Conservation (phyloP, 1,284 basidiomycete species). For the Pseudozyma tsukubaensis region DNA sequence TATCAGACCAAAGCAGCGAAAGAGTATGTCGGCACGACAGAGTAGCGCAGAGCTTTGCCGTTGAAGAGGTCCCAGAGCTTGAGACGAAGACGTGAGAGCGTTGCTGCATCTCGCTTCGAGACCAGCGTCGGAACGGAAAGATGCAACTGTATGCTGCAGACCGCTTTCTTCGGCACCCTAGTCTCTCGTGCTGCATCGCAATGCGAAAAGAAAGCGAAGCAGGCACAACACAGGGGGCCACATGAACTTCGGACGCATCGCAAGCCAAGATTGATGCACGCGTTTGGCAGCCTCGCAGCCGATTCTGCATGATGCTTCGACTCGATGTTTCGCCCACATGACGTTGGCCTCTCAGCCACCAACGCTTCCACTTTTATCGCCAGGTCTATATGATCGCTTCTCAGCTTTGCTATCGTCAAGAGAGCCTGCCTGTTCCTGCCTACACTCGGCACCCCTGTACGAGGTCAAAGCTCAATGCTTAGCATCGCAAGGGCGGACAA, state of each 20-base stretch:
- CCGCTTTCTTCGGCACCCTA: background rate
- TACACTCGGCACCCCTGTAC: too few relatives aligned
- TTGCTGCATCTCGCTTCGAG: background rate
- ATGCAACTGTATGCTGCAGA: background rate
- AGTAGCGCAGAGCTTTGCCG: background rate
- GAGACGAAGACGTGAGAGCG: background rate
- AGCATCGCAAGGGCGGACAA: too few relatives aligned
- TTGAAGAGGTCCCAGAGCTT: background rate
- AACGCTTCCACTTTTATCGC: too few relatives aligned
- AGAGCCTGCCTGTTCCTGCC: too few relatives aligned
- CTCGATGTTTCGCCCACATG: background rate
- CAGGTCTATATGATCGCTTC: too few relatives aligned
- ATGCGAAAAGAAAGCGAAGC: background rate
- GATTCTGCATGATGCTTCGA: slow-evolving; percentile 2
- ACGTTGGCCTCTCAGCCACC: too few relatives aligned
- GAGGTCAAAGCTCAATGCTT: too few relatives aligned
- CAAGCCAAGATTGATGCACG: slow-evolving; percentile 16
- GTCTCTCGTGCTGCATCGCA: background rate
- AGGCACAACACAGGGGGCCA: slow-evolving; percentile 5
- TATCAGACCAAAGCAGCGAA: too few relatives aligned
- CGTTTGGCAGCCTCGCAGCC: slow-evolving; percentile 19
- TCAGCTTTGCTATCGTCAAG: too few relatives aligned
- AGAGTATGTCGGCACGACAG: too few relatives aligned
- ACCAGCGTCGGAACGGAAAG: background rate
- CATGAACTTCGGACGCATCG: background rate